A percentile compares a stretch with the other conserved stretches of the same genome.
These are phyloP conservation scores for Candida krabiensis DNA, from an alignment of 805 yeast genomes.

Conservation along the genomic window DNA sequence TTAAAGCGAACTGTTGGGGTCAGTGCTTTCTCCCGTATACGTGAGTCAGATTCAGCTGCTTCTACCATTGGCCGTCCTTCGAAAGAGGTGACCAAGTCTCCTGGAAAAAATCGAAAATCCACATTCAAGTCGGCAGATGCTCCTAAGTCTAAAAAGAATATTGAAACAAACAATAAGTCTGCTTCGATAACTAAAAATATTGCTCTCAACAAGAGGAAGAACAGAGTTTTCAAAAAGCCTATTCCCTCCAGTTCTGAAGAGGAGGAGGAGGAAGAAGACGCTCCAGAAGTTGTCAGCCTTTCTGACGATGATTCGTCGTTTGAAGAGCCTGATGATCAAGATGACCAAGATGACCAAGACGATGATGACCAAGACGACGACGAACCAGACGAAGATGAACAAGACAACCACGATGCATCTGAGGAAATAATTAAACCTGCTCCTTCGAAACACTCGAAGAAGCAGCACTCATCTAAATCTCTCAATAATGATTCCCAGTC, in stretches of 20 bases:
- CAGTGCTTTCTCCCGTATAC: constrained; percentile 19
- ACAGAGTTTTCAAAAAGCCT: constrained; percentile 14
- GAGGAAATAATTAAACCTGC: background rate
- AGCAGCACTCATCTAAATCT: too few relatives aligned
- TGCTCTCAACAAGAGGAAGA: constrained; percentile 24
- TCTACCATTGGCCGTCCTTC: too few relatives aligned
- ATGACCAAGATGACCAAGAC: constrained; percentile 5
- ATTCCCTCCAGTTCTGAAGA: constrained; percentile 11
- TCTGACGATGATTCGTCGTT: constrained; percentile 2
- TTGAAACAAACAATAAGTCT: constrained; percentile 5
- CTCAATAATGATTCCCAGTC: background rate
- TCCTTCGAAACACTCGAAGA: too few relatives aligned
- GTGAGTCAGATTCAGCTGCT: background rate
- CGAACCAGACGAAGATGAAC: constrained; percentile 12
- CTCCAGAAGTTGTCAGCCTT: constrained; percentile 3
- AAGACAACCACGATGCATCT: constrained; percentile 1
- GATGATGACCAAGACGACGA: constrained; percentile 14
- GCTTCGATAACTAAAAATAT: constrained; percentile 29
- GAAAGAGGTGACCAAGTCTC: background rate
- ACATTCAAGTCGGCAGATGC: constrained; percentile 5
- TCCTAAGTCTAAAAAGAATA: background rate
- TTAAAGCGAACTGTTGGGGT: constrained; percentile 13
- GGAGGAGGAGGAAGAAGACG: constrained; percentile 6
- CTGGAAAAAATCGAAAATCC: background rate
- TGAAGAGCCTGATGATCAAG: background rate